These are phyloP conservation scores for Fusarium piperis DNA, from an alignment of 2,329 filamentous ascomycete genomes.

Conservation along the genomic window DNA sequence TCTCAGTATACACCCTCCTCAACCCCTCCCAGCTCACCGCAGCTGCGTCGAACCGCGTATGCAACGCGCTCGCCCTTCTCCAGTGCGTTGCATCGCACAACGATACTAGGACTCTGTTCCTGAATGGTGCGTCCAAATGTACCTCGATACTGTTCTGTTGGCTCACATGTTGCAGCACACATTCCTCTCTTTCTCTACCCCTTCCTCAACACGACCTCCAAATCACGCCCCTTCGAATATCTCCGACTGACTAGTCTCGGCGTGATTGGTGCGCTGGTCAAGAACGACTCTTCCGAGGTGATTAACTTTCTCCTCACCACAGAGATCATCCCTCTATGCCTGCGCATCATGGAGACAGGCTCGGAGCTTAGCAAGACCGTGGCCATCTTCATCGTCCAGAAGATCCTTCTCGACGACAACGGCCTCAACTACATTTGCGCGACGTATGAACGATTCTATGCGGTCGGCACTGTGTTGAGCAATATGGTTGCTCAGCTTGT, in stretches of 20 bases:
- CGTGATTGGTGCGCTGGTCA: conserved; percentile 95
- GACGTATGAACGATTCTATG: conserved; percentile 98
- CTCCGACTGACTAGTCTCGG: conserved; percentile 94
- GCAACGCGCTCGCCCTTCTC: conserved; percentile 93
- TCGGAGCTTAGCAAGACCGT: conserved; percentile 99
- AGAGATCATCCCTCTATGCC: conserved; percentile 96
- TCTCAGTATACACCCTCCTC: conserved; percentile 95
- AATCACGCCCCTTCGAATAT: conserved; percentile 97
- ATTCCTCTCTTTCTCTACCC: conserved; percentile 98
- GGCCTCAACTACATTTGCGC: conserved; percentile 98
- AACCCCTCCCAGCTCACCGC: conserved; percentile 97
- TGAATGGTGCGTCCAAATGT: conserved; percentile 75
- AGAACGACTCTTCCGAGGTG: conserved; percentile 98
- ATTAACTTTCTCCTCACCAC: conserved; percentile 99
- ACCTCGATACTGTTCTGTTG: background rate
- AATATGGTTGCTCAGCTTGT: conserved; percentile 99
- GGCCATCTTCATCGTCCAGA: conserved; percentile 99
- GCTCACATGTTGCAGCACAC: conserved; percentile 71
- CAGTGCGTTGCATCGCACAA: conserved; percentile 98
- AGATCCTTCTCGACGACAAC: conserved; percentile 96
- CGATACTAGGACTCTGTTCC: conserved; percentile 91
- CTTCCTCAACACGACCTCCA: conserved; percentile 98
- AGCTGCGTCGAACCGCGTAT: conserved; percentile 96
- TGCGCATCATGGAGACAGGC: conserved; percentile 99
- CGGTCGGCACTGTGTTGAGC: conserved; percentile 94